Base-by-base conservation (phyloP, 495 filamentous ascomycete species). In the Darksidea phi region DNA sequence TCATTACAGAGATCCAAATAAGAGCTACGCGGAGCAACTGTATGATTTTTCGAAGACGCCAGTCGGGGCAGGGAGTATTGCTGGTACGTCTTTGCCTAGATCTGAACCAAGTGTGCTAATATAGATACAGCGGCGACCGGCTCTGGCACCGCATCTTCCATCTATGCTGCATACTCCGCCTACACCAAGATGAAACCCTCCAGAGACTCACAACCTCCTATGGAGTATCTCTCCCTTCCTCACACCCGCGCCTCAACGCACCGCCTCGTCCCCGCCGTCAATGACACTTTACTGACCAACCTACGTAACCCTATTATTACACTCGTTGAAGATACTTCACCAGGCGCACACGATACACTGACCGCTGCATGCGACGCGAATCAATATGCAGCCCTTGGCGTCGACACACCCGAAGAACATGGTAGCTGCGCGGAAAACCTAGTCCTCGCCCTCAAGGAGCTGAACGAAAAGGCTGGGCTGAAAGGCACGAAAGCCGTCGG, bases 11-110 rank as follows among this genome's bases (percentile, higher is more conserved):
- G 70, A 76, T 56, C 70, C 67, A 12, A 71, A 70, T 36, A 76
- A 76, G 65, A 70, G 67, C 28, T 74, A 74, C 53, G 58, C 71
- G 4, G 72, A 76, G 54, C 74, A 76, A 37, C 54, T 76, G 23
- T 71, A 73, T 34, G 71, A 74, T 28, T 76, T 76, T 46, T 73
- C 71, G 0, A 74, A 75, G 54, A 76, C 74, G 6, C 74, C 74
- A 3, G 74, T 76, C 8, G 74, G 74, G 20, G 74, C 74, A 20
- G 74, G 66, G 45, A 63, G 64, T 49, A 45, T 67, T 49, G 51
- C 63, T 26, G 70, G 69, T 73, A 61, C 56, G 57, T 55, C 8
- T 49, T 37, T n/a, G 17, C 47, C 1, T 24, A 23, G 23, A 37
- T 41, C 50, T n/a, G 12, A 13, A 26, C 45, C 24, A 13, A 32